These are phyloP conservation scores for Epichloe scottii DNA, from an alignment of 2,329 filamentous ascomycete species.

Conservation along the genomic window DNA sequence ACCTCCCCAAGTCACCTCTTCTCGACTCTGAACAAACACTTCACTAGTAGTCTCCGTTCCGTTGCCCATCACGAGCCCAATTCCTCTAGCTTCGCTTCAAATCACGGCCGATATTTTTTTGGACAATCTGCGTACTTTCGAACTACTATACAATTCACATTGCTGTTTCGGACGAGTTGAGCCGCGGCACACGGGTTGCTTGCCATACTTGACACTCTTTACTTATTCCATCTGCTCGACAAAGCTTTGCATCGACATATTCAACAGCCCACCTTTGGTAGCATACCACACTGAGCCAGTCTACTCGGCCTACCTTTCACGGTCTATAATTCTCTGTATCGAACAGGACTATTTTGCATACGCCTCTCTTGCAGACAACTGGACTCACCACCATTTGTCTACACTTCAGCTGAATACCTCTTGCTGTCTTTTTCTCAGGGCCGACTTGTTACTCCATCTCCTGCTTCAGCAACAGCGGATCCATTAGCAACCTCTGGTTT, in stretches of 20 bases:
- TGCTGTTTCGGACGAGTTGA: slow-evolving; percentile 5
- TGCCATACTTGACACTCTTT: slow-evolving; percentile 1
- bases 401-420: background rate
- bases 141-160: slow-evolving; percentile 1
- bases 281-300: background rate
- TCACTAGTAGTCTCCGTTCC: background rate
- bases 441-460: background rate
- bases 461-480: background rate
- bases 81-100: slow-evolving; percentile 5
- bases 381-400: background rate
- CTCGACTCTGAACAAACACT: background rate
- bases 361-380: background rate
- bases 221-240: background rate
- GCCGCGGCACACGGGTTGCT: slow-evolving; percentile 1
- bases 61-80: background rate
- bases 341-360: background rate
- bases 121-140: slow-evolving; percentile 3
- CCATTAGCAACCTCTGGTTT: no score
- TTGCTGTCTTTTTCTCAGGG: background rate
- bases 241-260: background rate
- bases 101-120: slow-evolving; percentile 5
- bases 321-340: background rate
- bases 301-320: background rate
- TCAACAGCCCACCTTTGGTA: background rate
- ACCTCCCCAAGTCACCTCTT: background rate